A percentile compares a stretch with the other conserved stretches of the same genome.
phyloP scores from a whole-genome alignment of 2,329 filamentous ascomycete species.

The Fusarium udum region DNA sequence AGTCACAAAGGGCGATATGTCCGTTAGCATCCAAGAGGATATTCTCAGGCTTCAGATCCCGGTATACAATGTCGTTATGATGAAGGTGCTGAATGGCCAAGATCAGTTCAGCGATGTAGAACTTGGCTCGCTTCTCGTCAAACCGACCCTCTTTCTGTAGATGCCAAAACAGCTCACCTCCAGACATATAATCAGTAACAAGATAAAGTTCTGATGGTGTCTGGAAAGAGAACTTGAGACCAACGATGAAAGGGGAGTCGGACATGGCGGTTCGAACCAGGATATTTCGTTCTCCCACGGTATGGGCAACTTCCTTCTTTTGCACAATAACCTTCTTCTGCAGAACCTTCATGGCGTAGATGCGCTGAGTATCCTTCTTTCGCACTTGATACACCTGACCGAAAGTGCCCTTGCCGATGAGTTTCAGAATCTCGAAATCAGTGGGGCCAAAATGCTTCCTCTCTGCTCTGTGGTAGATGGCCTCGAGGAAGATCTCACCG shows the following conservation, averaged over 20 bases:
- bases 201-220: conserved; percentile 95
- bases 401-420: conserved; percentile 98
- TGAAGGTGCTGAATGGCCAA: conserved; percentile 94
- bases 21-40: conserved; percentile 96
- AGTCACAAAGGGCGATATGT: conserved; percentile 97
- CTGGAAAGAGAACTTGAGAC: conserved; percentile 98
- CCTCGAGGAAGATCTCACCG: conserved; percentile 89
- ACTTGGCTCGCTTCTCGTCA: conserved; percentile 93
- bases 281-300: conserved; percentile 96
- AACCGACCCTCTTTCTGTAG: conserved; percentile 97
- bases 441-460: conserved; percentile 93
- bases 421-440: conserved; percentile 94
- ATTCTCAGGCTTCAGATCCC: conserved; percentile 97
- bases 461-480: conserved; percentile 85
- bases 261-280: conserved; percentile 94
- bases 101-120: conserved; percentile 98
- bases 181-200: conserved; percentile 99
- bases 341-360: conserved; percentile 99
- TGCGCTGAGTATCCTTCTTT: conserved; percentile 94
- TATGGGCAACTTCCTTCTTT: conserved; percentile 99
- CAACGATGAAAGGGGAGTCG: conserved; percentile 97
- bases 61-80: conserved; percentile 96
- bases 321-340: conserved; percentile 99
- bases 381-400: conserved; percentile 98
- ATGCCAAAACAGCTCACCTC: conserved; percentile 98